Evolutionary conservation across 2,329 filamentous ascomycete genomes (phyloP), one percentile per base, ranked within the genome.

Genomic region (Diplodia seriata): DNA sequence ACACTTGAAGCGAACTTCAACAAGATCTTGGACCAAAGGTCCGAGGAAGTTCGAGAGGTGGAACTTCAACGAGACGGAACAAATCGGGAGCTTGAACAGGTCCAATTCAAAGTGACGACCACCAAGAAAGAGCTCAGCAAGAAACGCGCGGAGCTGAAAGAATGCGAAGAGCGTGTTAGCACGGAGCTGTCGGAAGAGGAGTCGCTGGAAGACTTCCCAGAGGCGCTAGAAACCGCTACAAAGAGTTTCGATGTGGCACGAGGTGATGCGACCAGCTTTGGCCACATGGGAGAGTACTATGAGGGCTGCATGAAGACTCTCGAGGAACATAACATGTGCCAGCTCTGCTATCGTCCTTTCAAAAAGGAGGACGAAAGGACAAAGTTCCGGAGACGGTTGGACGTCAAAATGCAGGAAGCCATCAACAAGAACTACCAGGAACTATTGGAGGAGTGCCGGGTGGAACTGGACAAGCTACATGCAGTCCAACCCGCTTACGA

Each of bases 1-100:
- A 90, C 85, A 0, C 77, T 98, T 12, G 93, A 97, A 54, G 76
- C 83, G 49, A 85, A 89, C 29, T 97, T 91, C 71, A 89, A 95
- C 71, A 79, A 82, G 2, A 83, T 85, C 3, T 73, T 93, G 9
- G 83, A 87, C 56, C 80, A 84, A 47, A 90, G 89, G 72, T 83
- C 79, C 29, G 82, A 83, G 43, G 78, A 84, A 29, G 83, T 93
- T 36, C 83, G 85, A 14, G 88, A 91, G 47, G 88, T 89, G 5
- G 89, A 91, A 75, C 87, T 86, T 57, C 85, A 88, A 68, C 89
- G 92, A 61, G 93, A 97, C 69, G 85, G 86, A 49, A 84, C 87
- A 2, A 87, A 86, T 71, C 87, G 91, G 71, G 91, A 94, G 73
- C 84, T 94, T 36, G 90, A 92, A 73, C 90, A 94, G 71, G 81